Evolutionary conservation across 2,329 filamentous ascomycete genomes (phyloP), one percentile per base, ranked within the genome.

Genomic region (Fusarium nelsonii): DNA sequence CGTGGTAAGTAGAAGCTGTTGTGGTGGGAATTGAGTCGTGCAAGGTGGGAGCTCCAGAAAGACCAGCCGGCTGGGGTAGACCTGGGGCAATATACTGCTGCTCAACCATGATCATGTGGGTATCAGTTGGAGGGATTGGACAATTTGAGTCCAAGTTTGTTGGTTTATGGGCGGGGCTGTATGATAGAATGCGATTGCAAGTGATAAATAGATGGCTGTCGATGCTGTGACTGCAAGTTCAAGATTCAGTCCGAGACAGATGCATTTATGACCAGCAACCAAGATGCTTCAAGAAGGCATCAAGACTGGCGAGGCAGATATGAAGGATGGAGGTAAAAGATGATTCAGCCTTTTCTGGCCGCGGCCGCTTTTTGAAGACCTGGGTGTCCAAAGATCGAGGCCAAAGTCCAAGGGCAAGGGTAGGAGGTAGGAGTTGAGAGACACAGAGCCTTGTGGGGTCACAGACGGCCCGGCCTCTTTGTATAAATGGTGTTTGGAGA

Each of bases 31-130:
- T 61, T 61, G 64, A 57, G 52, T 76, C 71, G 44, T 75, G 64
- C 64, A 78, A 65, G 61, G 61, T 73, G 65, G 72, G 44, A 54
- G 70, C 65, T 69, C 71, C 74, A 64, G 75, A 74, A 52, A 78
- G 70, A 71, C 71, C 68, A 65, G 75, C 76, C 59, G 72, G 59
- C 54, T 78, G 76, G 69, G 76, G 70, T 60, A 78, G 75, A 70
- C 74, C 74, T 72, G 74, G 71, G 67, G 73, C 61, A 70, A 78
- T 73, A 72, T 78, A 79, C 51, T 75, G 75, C 72, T 78, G 71
- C 75, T 78, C 76, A 63, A 76, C 75, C 77, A 79, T 78, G 75
- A 70, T 78, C 76, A 77, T 74, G 73, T 71, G 69, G 60, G 46
- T 61, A 58, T 54, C 50, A 56, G 45, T 39, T 51, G 64, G 54